phyloP scores from a whole-genome alignment of 2,329 filamentous ascomycete species.

The Zalaria sp. region DNA sequence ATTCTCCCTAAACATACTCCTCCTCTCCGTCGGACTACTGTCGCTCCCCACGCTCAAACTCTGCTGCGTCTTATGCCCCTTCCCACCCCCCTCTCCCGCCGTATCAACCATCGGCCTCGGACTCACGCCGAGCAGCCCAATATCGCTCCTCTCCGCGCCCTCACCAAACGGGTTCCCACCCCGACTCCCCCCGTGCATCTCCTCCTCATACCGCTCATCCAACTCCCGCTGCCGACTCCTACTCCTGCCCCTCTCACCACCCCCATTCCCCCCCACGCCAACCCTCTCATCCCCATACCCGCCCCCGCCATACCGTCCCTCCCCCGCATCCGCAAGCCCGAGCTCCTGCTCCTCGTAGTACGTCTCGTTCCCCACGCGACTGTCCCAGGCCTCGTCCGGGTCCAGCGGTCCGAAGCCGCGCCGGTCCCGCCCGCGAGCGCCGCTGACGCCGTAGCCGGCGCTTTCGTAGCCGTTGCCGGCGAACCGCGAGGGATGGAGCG shows the following conservation, averaged over 20 bases:
- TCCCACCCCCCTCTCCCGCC: slow-evolving; percentile 31
- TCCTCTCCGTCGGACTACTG: slow-evolving; percentile 51
- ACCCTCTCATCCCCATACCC: slow-evolving; percentile 23
- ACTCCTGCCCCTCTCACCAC: slow-evolving; percentile 29
- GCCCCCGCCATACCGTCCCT: slow-evolving; percentile 23
- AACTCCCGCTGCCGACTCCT: slow-evolving; percentile 33
- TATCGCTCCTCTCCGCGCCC: slow-evolving; percentile 46
- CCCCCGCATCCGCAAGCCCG: slow-evolving; percentile 33
- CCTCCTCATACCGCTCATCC: slow-evolving; percentile 31
- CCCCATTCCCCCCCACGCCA: slow-evolving; percentile 18
- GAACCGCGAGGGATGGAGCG: slow-evolving; percentile 51
- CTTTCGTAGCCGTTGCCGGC: slow-evolving; percentile 36
- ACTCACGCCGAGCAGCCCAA: slow-evolving; percentile 56
- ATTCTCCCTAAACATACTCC: slow-evolving; percentile 57
- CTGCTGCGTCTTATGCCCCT: slow-evolving; percentile 24
- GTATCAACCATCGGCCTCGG: slow-evolving; percentile 50
- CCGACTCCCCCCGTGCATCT: slow-evolving; percentile 19
- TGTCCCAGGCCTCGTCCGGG: slow-evolving; percentile 77
- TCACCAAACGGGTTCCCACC: slow-evolving; percentile 57
- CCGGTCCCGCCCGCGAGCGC: slow-evolving; percentile 17
- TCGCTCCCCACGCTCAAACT: slow-evolving; percentile 21
- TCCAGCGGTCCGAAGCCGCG: slow-evolving; percentile 56
- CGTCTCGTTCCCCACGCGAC: slow-evolving; percentile 61
- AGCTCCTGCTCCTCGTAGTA: slow-evolving; percentile 72
- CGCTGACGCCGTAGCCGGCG: slow-evolving; percentile 15